Evolutionary conservation across 2,329 filamentous ascomycete genomes (phyloP), one percentile per base, ranked within the genome.

Genomic region (Colletotrichum plurivorum): DNA sequence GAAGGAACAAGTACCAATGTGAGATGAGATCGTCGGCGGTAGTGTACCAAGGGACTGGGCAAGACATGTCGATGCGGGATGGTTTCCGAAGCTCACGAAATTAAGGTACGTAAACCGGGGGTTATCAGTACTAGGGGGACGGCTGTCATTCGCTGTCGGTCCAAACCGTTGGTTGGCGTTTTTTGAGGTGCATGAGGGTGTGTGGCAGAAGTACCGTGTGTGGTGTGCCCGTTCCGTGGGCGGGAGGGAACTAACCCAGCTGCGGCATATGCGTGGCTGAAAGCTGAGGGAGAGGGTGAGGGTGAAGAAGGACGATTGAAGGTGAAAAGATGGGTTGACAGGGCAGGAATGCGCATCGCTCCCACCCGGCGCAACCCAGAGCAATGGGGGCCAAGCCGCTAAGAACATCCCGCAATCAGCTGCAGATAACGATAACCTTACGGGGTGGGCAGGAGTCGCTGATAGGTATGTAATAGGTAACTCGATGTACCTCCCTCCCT

Each of bases 61-160:
- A 16, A 43, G 41, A 43, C 41, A n/a, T n/a, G 63, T 56, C 36
- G 51, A 36, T 60, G 66, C 62, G 54, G 62, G 56, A 69, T 69
- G 55, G 31, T 22, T 15, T 36, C 36, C 13, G 27, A 57, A 54
- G 55, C 57, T 76, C 76, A 78, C 71, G 76, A 79, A 79, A 78
- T 80, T 76, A 72, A 74, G 78, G 76, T 80, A 79, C 77, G 79
- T 80, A 80, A 80, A 71, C 65, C 43, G 27, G 56, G 36, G 55
- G 55, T 69, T 69, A 69, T 69, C 67, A 46, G 43, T 16, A 45
- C 22, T 27, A n/a, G 41, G 58, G 55, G 16, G 60, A 58, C 31
- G n/a, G 49, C 52, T 69, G 58, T 67, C 62, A 74, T 72, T 76
- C 65, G 56, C 66, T 62, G 46, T 49, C 54, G 48, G 58, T 63